Evolutionary conservation across 1,284 basidiomycete species (phyloP).

Genomic region (Leccinum pallidistipes): DNA sequence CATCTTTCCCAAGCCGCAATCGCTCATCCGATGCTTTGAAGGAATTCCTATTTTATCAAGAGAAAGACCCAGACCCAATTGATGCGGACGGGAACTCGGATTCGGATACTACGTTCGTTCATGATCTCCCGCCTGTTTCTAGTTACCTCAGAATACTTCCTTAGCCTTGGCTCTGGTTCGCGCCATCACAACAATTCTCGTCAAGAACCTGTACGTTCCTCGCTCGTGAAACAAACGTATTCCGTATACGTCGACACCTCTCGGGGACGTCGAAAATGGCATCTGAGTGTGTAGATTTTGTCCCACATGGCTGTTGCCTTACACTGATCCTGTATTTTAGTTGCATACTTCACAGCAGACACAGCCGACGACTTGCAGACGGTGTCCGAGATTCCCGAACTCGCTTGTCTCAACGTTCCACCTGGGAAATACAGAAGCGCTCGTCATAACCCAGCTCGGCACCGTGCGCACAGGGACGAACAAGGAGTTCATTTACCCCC

Average conservation of each 20-base stretch:
- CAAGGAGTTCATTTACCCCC: conserved; percentile 13
- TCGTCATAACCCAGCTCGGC: conserved; percentile 41
- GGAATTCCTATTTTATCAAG: conserved; percentile 79
- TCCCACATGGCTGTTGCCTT: neutral
- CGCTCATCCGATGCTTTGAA: conserved; percentile 31
- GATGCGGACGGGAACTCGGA: conserved; percentile 49
- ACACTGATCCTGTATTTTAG: conserved; percentile 36
- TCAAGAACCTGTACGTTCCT: conserved; percentile 43
- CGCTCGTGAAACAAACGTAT: conserved; percentile 76
- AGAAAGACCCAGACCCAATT: conserved; percentile 48
- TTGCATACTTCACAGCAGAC: conserved; percentile 70
- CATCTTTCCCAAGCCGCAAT: neutral
- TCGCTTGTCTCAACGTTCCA: conserved; percentile 56
- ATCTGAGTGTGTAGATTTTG: conserved; percentile 56
- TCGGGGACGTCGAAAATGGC: conserved; percentile 71
- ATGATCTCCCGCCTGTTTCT: neutral
- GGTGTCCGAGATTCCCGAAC: conserved; percentile 56
- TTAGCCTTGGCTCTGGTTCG: conserved; percentile 37
- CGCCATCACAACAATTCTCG: conserved; percentile 35
- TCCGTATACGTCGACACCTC: conserved; percentile 68
- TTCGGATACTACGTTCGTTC: conserved; percentile 43
- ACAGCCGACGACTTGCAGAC: conserved; percentile 55
- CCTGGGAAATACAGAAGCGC: conserved; percentile 63
- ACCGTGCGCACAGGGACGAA: conserved; percentile 28
- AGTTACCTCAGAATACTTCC: conserved; percentile 19